Base-by-base conservation (phyloP, 257 asterid genomes). In the Plantago major region DNA sequence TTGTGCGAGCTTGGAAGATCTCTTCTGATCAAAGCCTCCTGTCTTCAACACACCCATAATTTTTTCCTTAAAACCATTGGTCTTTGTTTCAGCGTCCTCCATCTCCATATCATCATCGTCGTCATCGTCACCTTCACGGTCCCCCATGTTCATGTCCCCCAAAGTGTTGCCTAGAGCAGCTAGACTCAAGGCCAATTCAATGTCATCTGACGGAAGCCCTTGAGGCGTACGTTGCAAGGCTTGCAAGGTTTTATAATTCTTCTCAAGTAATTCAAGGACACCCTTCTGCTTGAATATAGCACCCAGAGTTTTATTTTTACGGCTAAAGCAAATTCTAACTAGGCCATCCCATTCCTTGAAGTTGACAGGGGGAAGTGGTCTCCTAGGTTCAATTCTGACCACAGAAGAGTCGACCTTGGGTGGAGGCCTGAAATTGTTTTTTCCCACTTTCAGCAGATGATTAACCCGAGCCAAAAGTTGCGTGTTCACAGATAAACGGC, bases 261-360 rank as follows among this genome's bases (percentile, higher is more conserved):
- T 93, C 81, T 87, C 97, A 8, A 93, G 90, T 52, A 85, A 7
- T 0, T 79, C 68, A 56, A 89, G 88, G 11, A 87, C 89, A 7
- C 63, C 58, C 75, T 93, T 93, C 67, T 81, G 90, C 76, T 89
- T 85, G 28, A 93, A 89, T 19, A 87, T 47, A n/a, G 99, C 54
- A 47, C 97, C 92, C 42, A 89, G 52, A 9, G 97, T 93, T 68
- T 82, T 93, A 76, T 93, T 93, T 71, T 89, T 89, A 56, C 94
- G 64, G 59, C 81, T 89, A 81, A 93, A 89, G 81, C 97, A 93
- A 66, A 93, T 87, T n/a, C 97, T 73, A 17, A 93, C 94, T 47
- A 93, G 65, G 38, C 97, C 99, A 72, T 93, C 97, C 99, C 99
- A 93, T 71, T 93, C 99, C 81, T 89, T 93, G 46, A 93, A 89